phyloP scores from a whole-genome alignment of 257 asterid species.

The Penstemon eatonii region DNA sequence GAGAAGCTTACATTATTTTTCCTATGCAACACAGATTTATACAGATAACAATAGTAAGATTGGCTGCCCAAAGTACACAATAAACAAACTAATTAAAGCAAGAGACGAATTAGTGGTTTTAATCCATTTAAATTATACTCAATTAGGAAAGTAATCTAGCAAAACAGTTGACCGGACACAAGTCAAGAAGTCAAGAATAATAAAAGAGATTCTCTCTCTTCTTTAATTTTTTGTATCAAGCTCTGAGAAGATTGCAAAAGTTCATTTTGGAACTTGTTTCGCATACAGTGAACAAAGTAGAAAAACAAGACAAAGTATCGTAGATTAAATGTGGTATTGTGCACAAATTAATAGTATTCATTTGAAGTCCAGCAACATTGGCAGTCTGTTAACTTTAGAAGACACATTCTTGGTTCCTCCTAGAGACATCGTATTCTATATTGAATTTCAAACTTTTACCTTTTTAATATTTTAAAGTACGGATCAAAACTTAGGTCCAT shows the following conservation, averaged over 20 bases:
- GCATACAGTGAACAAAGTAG: slow-evolving; percentile 9
- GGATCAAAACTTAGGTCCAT: neutral
- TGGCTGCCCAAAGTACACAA: slow-evolving; percentile 6
- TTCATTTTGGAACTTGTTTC: neutral
- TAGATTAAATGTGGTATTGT: neutral
- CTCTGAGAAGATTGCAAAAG: neutral
- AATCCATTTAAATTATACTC: neutral
- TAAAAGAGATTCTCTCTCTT: neutral
- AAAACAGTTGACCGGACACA: slow-evolving; percentile 13
- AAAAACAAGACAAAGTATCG: neutral
- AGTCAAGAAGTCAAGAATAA: neutral
- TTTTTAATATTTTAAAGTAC: neutral
- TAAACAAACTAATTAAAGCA: slow-evolving; percentile 6
- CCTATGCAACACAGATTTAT: slow-evolving; percentile 3
- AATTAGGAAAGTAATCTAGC: neutral
- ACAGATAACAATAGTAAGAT: slow-evolving; percentile 15
- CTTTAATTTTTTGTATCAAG: neutral
- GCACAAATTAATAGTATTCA: neutral
- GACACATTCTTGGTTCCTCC: slow-evolving; percentile 6
- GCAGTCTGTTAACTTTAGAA: neutral
- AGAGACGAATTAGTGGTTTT: neutral
- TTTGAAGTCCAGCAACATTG: slow-evolving; percentile 6
- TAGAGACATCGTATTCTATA: neutral
- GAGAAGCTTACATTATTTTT: slow-evolving; percentile 7
- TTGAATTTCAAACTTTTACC: neutral